Evolutionary conservation across 129 eudicot genomes (phyloP).

Genomic region (Artemisia tridentata): DNA sequence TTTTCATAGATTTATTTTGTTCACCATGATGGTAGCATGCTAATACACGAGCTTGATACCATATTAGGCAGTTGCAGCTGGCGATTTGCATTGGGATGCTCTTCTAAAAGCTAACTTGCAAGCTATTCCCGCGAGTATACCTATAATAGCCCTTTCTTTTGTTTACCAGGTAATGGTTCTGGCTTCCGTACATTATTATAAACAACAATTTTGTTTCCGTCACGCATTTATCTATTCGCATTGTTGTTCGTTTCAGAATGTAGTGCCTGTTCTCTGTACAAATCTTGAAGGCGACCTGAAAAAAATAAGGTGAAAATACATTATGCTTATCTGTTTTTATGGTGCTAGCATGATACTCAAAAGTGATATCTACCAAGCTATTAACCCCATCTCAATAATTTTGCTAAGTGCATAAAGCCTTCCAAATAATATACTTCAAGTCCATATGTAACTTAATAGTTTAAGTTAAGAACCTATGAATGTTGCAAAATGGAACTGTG

Average conservation of each 20-base stretch:
- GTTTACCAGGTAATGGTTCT: constrained; percentile 71
- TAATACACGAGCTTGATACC: background rate
- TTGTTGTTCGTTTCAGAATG: constrained; percentile 58
- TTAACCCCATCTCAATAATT: no score
- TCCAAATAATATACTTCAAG: no score
- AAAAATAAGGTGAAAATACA: constrained; percentile 67
- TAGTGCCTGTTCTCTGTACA: constrained; percentile 93
- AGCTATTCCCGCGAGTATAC: constrained; percentile 86
- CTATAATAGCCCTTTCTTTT: constrained; percentile 90
- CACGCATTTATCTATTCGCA: constrained; percentile 7
- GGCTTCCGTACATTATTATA: background rate
- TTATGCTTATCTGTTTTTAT: constrained; percentile 8
- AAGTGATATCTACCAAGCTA: no score
- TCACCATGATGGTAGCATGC: constrained; percentile 3
- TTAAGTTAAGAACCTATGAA: no score
- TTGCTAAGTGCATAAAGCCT: no score
- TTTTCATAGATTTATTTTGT: background rate
- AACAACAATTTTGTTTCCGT: constrained; percentile 13
- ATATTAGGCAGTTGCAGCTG: constrained; percentile 78
- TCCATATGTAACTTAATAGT: no score
- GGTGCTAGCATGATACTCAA: no score
- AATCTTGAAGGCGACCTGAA: constrained; percentile 82
- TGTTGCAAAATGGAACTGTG: no score
- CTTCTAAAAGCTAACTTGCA: constrained; percentile 74
- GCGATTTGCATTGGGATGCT: constrained; percentile 93